Conservation (phyloP, 176 grass and related monocot species). For the Leersia perrieri region DNA sequence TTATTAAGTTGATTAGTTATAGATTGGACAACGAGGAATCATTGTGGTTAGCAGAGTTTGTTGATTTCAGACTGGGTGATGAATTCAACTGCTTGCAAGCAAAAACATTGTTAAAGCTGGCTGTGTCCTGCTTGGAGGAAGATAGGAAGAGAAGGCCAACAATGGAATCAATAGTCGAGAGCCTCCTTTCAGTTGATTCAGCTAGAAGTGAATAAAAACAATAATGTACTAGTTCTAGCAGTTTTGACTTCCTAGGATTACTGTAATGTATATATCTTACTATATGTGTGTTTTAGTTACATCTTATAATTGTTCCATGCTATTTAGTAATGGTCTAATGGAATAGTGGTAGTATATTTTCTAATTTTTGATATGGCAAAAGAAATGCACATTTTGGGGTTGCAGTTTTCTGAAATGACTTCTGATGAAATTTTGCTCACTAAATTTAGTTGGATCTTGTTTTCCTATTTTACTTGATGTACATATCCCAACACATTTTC, state of each 20-base stretch:
- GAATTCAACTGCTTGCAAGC: conserved; percentile 24
- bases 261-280: neutral
- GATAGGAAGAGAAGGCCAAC: conserved; percentile 43
- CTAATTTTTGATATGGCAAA: neutral
- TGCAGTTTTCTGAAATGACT: neutral
- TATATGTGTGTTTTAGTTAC: neutral
- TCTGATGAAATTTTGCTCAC: neutral
- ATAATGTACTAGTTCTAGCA: too few relatives aligned
- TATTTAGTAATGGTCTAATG: neutral
- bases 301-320: neutral
- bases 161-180: conserved; percentile 49
- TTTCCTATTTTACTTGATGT: neutral
- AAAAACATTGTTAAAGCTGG: conserved; percentile 30
- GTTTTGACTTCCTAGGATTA: neutral
- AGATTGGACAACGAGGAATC: conserved; percentile 7
- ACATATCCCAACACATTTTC: neutral
- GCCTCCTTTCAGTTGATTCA: conserved; percentile 27
- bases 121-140: conserved; percentile 44
- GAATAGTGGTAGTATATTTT: neutral
- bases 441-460: neutral
- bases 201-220: neutral
- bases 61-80: conserved; percentile 35
- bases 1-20: conserved; percentile 26
- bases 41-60: conserved; percentile 39
- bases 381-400: neutral